Evolutionary conservation across 2,329 filamentous ascomycete species (phyloP), one percentile per base, ranked within the genome.

Genomic region (Monilinia vaccinii-corymbosi): DNA sequence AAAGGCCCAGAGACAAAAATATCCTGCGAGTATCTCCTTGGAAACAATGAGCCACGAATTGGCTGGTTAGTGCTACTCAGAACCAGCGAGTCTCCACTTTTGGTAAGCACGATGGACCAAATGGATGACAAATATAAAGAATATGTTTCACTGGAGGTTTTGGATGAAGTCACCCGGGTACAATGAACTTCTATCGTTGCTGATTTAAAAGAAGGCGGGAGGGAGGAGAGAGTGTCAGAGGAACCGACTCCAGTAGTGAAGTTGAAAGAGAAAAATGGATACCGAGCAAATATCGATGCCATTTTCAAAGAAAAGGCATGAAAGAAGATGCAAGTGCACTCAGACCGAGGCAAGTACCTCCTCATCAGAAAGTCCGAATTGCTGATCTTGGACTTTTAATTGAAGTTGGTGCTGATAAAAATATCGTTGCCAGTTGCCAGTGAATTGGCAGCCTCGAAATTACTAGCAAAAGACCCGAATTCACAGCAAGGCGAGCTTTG

Each of bases 401-500:
- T 16, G 14, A 21, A 14, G 4, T 2, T 21, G 11, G 7, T 1
- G n/a, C 11, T 42, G 13, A 8, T 32, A 1, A 4, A 21, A 32
- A 7, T 31, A 11, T 23, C 13, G 25, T 1, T 14, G n/a, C n/a
- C n/a, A 23, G n/a, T 23, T 45, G 42, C 21, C 21, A 45, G 11
- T 45, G 42, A 11, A 45, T 31, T 44, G 4, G 8, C 2, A 11
- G n/a, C 23, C 4, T 8, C 38, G 21, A 1, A 18, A 44, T 21
- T 10, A 2, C 2, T 14, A 52, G 3, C 6, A 14, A 31, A 25
- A 28, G 5, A 4, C 0, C 3, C 4, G 4, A 13, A 1, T 3
- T 5, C 23, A 38, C 18, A 14, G 16, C 6, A 13, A n/a, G 23
- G 6, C 25, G 25, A 28, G 25, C 25, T 28, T 3, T 40, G 16